Conservation (phyloP, 495 filamentous ascomycete species). For the Platismatia glauca region DNA sequence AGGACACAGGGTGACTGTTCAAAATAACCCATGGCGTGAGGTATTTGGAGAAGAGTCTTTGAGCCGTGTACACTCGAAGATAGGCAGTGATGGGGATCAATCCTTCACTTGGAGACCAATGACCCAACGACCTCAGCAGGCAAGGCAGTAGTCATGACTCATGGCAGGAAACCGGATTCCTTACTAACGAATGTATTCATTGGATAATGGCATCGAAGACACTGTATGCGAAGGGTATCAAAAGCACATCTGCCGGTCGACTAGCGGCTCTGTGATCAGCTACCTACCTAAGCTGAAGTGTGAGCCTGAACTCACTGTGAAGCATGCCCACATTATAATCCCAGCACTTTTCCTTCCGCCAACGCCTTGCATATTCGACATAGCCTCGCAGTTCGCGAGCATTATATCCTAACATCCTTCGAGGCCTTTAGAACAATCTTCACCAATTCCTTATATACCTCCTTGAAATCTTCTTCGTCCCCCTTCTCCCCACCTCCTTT, state of each 20-base stretch:
- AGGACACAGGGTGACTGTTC: too few species aligned
- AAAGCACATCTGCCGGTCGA: slow-evolving; percentile 6
- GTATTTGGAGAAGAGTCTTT: not conserved
- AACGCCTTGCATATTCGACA: slow-evolving; percentile 7
- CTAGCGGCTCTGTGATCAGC: not conserved
- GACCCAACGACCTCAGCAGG: not conserved
- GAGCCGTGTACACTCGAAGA: not conserved
- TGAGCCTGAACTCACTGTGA: not conserved
- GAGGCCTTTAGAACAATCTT: slow-evolving; percentile 18
- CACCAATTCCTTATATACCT: slow-evolving; percentile 21
- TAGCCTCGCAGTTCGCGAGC: not conserved
- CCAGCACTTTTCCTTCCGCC: not conserved
- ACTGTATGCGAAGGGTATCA: slow-evolving; percentile 3
- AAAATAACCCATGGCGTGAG: not conserved
- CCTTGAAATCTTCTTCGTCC: slow-evolving; percentile 23
- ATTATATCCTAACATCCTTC: slow-evolving; percentile 17
- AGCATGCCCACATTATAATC: not conserved
- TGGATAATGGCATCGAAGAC: not conserved
- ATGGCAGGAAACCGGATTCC: not conserved
- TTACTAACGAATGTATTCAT: not conserved
- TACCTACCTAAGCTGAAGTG: not conserved
- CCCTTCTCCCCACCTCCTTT: slow-evolving; percentile 43
- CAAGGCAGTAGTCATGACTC: not conserved
- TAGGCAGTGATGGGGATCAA: not conserved
- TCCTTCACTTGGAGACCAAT: not conserved